A percentile compares a stretch with the other conserved stretches of the same genome.
Evolutionary conservation across 176 grass and related monocot genomes (phyloP).

Genomic region (Aegilops longissima): DNA sequence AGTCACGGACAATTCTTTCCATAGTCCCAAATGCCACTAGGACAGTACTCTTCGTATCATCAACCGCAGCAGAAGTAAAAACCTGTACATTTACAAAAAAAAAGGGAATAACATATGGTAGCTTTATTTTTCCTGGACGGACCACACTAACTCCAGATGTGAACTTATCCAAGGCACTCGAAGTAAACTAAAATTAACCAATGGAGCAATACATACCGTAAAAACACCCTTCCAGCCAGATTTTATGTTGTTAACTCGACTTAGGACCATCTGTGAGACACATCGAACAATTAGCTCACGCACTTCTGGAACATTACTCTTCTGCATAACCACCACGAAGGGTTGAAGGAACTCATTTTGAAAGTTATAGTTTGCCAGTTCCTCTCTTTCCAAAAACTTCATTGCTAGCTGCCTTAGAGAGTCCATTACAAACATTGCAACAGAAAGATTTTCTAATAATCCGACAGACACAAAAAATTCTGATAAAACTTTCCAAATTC

Average conservation of each 20-base stretch:
- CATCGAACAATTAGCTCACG: conserved; percentile 92
- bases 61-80: conserved; percentile 71
- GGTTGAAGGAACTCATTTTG: conserved; percentile 97
- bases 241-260: conserved; percentile 91
- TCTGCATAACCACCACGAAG: conserved; percentile 92
- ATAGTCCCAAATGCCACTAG: conserved; percentile 95
- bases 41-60: conserved; percentile 81
- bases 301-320: conserved; percentile 80
- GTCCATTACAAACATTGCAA: conserved; percentile 98
- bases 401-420: conserved; percentile 90
- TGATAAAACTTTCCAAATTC: conserved; percentile 90
- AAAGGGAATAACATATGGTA: not conserved
- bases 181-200: conserved; percentile 20
- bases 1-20: conserved; percentile 93
- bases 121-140: not conserved
- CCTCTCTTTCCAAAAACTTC: conserved; percentile 97
- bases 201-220: conserved; percentile 47
- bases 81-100: conserved; percentile 50
- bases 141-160: not conserved
- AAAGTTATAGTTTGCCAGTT: conserved; percentile 95
- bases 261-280: conserved; percentile 97
- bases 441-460: conserved; percentile 89
- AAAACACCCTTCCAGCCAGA: conserved; percentile 99
- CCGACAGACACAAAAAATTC: conserved; percentile 98
- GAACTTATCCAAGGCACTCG: not conserved